These are phyloP conservation scores for Phallus indusiatus DNA, from an alignment of 768 basidiomycete species.

Conservation along the genomic window DNA sequence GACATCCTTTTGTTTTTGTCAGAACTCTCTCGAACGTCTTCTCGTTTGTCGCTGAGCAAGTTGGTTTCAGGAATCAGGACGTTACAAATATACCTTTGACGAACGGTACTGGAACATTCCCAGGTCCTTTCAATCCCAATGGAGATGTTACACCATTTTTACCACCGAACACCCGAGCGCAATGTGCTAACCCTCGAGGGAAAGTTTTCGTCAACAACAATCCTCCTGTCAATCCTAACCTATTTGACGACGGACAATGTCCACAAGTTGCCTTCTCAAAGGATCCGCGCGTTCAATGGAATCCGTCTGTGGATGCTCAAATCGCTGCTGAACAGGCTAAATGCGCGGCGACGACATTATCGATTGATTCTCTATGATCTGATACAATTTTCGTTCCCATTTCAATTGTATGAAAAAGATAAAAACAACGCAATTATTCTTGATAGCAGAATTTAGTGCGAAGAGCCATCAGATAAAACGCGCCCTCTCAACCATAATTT, in stretches of 20 bases:
- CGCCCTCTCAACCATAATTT: too few relatives aligned
- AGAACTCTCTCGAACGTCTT: conserved; percentile 41
- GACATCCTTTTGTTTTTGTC: not conserved
- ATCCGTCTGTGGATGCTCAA: not conserved
- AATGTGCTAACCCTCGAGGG: not conserved
- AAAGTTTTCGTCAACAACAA: not conserved
- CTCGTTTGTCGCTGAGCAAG: conserved; percentile 36
- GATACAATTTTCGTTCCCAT: too few relatives aligned
- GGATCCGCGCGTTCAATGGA: not conserved
- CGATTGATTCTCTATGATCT: not conserved
- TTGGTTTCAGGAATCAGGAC: conserved; percentile 33
- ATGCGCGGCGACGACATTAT: not conserved
- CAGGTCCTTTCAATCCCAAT: not conserved
- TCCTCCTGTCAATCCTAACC: not conserved
- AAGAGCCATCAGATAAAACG: too few relatives aligned
- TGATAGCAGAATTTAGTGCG: too few relatives aligned
- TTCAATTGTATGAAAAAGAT: too few relatives aligned
- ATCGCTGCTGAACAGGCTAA: not conserved
- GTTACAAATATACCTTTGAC: conserved; percentile 11
- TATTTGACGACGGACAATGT: not conserved
- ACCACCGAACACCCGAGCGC: not conserved
- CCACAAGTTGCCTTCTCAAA: not conserved
- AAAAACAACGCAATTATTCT: too few relatives aligned
- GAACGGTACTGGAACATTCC: not conserved
- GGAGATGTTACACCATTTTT: not conserved